Base-by-base conservation (phyloP, 1,139 yeast species). In the Zhuliangozyma blackwelliae region DNA sequence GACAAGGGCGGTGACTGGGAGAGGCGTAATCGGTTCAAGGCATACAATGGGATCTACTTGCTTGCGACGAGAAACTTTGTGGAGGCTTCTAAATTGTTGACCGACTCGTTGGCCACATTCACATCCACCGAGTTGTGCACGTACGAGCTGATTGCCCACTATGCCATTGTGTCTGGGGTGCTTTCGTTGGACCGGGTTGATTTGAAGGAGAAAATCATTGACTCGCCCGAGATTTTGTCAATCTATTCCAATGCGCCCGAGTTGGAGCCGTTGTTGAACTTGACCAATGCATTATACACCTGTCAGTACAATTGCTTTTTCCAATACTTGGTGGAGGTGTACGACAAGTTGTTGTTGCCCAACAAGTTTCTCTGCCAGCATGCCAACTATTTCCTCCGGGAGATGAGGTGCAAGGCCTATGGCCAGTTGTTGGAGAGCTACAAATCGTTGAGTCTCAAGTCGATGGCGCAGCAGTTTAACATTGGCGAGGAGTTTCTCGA, bases 1-100 rank as follows among this genome's bases (percentile, higher is more conserved):
- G 98, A 92, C 52, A 84, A 88, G 54, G 98, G 98, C 36, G 98
- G 98, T 41, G 99, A 92, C 59, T 92, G 99, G 98, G 98, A 94
- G 64, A 86, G 98, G 61, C 80, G 96, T 55, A 92, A 94, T 65
- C 72, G 96, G 50, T 88, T 78, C 69, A 92, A 94, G 66, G 88
- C 97, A 7, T 94, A 92, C 63, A 66, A 77, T 45, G 98, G 98
- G 19, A 74, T 92, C 38, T 87, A 87, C 59, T 69, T 79, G 35
- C 66, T 92, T 73, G 85, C 96, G 11, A 82, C 92, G 22, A 79
- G 99, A 53, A 81, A 88, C 53, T 94, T 94, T 54, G 67, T 68
- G 25, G 95, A 87, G 49, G 96, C 89, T 1, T 79, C 97, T 3
- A 77, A 78, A 41, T 68, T 90, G 47, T 74, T 94, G 52, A 86